These are phyloP conservation scores for Backusella macrospora DNA, from an alignment of 192 early-diverging fungal genomes.

Conservation along the genomic window DNA sequence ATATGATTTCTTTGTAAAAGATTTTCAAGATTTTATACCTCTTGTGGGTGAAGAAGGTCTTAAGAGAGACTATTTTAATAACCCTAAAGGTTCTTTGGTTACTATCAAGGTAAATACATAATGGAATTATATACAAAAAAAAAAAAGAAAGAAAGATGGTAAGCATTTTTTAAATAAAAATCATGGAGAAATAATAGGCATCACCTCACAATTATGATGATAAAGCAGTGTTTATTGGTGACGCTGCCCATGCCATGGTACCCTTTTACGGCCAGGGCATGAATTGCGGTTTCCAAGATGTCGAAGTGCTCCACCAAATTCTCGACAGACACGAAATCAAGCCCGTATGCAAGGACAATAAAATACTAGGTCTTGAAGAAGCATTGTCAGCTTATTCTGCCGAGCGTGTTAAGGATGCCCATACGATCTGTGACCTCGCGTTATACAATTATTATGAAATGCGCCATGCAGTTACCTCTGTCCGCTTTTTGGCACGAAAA, in stretches of 20 bases:
- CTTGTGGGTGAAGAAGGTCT: conserved; percentile 79
- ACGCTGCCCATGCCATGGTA: conserved; percentile 98
- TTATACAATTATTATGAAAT: conserved; percentile 96
- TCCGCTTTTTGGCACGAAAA: conserved; percentile 77
- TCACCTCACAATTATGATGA: conserved; percentile 84
- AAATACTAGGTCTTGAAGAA: conserved; percentile 41
- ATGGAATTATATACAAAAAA: conserved; percentile 3
- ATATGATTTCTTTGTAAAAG: conserved; percentile 66
- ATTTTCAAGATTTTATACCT: conserved; percentile 78
- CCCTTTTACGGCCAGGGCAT: conserved; percentile 98
- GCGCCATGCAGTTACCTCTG: conserved; percentile 79
- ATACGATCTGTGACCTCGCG: conserved; percentile 91
- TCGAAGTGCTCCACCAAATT: conserved; percentile 63
- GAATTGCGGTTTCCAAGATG: conserved; percentile 98
- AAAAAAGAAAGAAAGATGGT: no score
- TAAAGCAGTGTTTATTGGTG: conserved; percentile 82
- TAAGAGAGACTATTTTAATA: conserved; percentile 76
- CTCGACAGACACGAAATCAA: conserved; percentile 59
- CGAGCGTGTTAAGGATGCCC: conserved; percentile 71
- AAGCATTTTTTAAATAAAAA: no score
- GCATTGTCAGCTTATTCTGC: conserved; percentile 78
- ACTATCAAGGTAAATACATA: conserved; percentile 68
- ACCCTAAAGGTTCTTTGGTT: conserved; percentile 84
- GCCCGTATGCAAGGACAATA: conserved; percentile 22
- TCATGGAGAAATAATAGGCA: neutral